phyloP scores from a whole-genome alignment of 2,329 filamentous ascomycete genomes.

The Talaromyces sp. region DNA sequence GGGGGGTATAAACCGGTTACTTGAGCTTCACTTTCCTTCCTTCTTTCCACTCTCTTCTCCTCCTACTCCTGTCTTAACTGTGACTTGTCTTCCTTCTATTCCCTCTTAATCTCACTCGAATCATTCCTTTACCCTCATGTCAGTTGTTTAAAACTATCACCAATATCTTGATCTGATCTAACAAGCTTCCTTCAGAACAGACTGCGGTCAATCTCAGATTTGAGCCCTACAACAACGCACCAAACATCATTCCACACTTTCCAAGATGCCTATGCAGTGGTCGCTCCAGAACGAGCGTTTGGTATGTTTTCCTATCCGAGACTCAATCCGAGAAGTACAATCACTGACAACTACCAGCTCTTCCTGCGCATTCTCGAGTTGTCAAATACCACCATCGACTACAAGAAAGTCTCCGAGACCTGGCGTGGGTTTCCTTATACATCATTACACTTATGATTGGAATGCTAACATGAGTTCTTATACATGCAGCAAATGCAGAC shows the following conservation, averaged over 20 bases:
- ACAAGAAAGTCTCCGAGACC: conserved; percentile 6
- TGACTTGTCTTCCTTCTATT: background rate
- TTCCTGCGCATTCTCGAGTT: conserved; percentile 4
- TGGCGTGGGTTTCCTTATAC: conserved; percentile 16
- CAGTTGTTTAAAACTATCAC: background rate
- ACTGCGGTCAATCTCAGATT: background rate
- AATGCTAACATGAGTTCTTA: background rate
- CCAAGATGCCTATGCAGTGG: conserved; percentile 18
- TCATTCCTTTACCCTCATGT: background rate
- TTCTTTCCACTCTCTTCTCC: background rate
- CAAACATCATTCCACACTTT: no score
- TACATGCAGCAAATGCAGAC: conserved; percentile 9
- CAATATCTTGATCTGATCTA: background rate
- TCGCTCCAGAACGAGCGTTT: conserved; percentile 3
- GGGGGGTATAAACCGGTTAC: background rate
- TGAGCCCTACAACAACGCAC: background rate
- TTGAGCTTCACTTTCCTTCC: background rate
- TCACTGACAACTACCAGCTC: background rate
- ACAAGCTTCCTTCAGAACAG: background rate
- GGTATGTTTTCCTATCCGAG: background rate
- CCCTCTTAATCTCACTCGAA: background rate
- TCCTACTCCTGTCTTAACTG: background rate
- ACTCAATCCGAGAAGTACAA: background rate
- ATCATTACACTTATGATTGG: background rate
- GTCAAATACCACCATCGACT: background rate